Conservation (phyloP, 2,329 filamentous ascomycete genomes). For the Pyricularia grisea region DNA sequence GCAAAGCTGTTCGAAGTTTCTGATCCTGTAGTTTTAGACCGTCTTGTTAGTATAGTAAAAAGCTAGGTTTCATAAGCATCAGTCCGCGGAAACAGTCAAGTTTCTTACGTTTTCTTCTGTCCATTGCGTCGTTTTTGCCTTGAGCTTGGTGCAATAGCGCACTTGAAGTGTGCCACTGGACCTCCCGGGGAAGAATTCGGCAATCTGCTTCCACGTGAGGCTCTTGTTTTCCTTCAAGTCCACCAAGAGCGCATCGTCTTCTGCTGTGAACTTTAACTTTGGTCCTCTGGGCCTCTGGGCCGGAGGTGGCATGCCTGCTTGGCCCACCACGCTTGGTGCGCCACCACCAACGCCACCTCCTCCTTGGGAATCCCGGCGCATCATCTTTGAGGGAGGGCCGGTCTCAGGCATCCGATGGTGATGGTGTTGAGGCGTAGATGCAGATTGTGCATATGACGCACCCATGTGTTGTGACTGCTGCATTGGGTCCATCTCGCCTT, state of each 20-base stretch:
- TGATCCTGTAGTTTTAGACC: conserved; percentile 47
- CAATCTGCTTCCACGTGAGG: conserved; percentile 95
- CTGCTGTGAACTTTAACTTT: conserved; percentile 88
- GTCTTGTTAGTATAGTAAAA: background rate
- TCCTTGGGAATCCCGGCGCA: conserved; percentile 41
- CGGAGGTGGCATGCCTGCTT: conserved; percentile 77
- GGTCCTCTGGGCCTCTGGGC: conserved; percentile 74
- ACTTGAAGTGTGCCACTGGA: conserved; percentile 89
- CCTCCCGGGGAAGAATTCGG: conserved; percentile 87
- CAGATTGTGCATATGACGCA: conserved; percentile 40
- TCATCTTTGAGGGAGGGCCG: conserved; percentile 58
- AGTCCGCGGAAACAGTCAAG: background rate
- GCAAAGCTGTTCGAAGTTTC: conserved; percentile 66
- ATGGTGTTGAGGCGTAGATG: conserved; percentile 60
- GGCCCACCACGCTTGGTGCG: conserved; percentile 77
- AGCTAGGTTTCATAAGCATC: background rate
- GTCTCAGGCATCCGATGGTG: conserved; percentile 72
- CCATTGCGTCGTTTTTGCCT: conserved; percentile 89
- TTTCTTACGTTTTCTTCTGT: conserved; percentile 80
- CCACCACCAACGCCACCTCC: conserved; percentile 35
- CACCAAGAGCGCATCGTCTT: conserved; percentile 80
- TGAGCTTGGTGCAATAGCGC: conserved; percentile 89
- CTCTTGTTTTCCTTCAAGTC: conserved; percentile 92
- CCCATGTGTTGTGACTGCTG: conserved; percentile 39
- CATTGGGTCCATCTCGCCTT: conserved; percentile 45